Percentiles rank a stretch among this genome's conserved stretches.
These are phyloP conservation scores for Monascus purpureus DNA, from an alignment of 495 filamentous ascomycete genomes.

Conservation along the genomic window DNA sequence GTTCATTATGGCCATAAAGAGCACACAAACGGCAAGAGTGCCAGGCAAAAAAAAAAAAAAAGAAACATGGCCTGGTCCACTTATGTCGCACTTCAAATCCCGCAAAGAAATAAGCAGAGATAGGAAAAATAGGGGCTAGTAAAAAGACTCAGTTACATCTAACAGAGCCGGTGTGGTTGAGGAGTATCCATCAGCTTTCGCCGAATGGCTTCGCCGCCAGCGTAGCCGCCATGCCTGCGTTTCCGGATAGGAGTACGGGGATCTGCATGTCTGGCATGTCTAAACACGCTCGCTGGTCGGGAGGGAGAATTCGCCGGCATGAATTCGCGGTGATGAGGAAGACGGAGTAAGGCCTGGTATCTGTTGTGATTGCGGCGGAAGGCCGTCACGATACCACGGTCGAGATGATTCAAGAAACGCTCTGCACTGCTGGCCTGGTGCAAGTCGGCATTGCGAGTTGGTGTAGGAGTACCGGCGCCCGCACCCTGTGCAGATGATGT, in stretches of 20 bases:
- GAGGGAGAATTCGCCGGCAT: slow-evolving; percentile 35
- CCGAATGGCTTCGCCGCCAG: slow-evolving; percentile 30
- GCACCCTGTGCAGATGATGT: slow-evolving; percentile 21
- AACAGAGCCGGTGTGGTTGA: slow-evolving; percentile 24
- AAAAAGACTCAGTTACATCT: too few relatives aligned
- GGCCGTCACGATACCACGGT: slow-evolving; percentile 55
- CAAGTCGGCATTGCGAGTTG: slow-evolving; percentile 34
- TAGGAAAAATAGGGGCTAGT: too few relatives aligned
- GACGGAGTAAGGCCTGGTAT: slow-evolving; percentile 51
- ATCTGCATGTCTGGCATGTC: slow-evolving; percentile 29
- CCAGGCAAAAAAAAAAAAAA: too few relatives aligned
- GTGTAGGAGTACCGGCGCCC: slow-evolving; percentile 27
- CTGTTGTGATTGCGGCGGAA: slow-evolving; percentile 69
- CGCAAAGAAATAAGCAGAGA: too few relatives aligned
- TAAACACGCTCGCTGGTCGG: slow-evolving; percentile 32
- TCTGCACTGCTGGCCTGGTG: slow-evolving; percentile 39
- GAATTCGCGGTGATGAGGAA: slow-evolving; percentile 39
- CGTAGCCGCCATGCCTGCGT: slow-evolving; percentile 24
- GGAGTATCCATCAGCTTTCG: slow-evolving; percentile 36
- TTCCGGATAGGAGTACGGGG: slow-evolving; percentile 30
- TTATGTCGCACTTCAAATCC: too few relatives aligned
- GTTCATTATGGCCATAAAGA: too few relatives aligned
- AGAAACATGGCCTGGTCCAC: too few relatives aligned
- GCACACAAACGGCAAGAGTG: too few relatives aligned
- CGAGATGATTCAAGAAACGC: slow-evolving; percentile 52